These are phyloP conservation scores for Bipolaris bicolor DNA, from an alignment of 2,329 filamentous ascomycete species.

Conservation along the genomic window DNA sequence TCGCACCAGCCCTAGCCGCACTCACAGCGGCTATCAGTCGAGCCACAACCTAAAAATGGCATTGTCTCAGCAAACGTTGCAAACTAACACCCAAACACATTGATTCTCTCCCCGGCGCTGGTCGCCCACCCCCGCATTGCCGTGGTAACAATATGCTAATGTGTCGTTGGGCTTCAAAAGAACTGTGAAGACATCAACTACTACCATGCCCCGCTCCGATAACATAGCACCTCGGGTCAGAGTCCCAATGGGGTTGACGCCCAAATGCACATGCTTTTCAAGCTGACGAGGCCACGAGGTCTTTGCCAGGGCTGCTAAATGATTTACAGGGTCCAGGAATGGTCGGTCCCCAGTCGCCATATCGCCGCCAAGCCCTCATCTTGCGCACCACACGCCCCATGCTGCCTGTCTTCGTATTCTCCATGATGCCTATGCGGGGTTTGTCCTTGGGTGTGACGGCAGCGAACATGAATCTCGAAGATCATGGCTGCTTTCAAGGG, in stretches of 20 bases:
- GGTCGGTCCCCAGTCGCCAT: constrained; percentile 6
- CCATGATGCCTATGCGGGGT: constrained; percentile 5
- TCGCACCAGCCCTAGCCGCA: constrained; percentile 15
- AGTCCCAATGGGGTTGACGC: not conserved
- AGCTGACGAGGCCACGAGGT: constrained; percentile 1
- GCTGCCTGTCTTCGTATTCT: constrained; percentile 10
- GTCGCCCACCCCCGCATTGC: constrained; percentile 5
- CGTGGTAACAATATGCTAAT: constrained; percentile 4
- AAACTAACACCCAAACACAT: not conserved
- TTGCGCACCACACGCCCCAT: constrained; percentile 13
- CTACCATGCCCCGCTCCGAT: not conserved
- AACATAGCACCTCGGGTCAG: not conserved
- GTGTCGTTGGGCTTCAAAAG: constrained; percentile 6
- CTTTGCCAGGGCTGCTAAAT: not conserved
- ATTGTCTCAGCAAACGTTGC: constrained; percentile 8
- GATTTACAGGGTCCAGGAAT: constrained; percentile 13
- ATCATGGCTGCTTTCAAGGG: not conserved
- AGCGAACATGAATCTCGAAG: constrained; percentile 7
- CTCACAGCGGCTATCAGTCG: constrained; percentile 13
- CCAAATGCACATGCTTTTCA: constrained; percentile 2
- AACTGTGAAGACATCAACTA: not conserved
- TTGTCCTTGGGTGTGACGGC: constrained; percentile 2
- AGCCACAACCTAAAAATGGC: constrained; percentile 3
- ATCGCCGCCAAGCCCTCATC: constrained; percentile 9
- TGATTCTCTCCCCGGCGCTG: not conserved